Evolutionary conservation across 2,329 filamentous ascomycete species (phyloP).

Genomic region (Mycogone perniciosa): DNA sequence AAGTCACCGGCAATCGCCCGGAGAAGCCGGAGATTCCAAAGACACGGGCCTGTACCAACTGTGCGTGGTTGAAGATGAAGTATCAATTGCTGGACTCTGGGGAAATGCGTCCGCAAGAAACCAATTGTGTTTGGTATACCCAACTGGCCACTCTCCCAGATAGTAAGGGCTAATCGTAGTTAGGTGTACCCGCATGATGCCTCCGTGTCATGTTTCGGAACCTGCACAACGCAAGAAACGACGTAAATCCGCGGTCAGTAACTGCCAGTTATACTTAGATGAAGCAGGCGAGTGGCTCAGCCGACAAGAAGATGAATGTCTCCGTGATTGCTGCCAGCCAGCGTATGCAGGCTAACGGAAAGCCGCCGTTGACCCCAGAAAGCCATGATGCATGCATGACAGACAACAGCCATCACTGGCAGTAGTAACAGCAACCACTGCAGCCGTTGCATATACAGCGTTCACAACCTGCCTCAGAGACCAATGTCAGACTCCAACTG

Average conservation of each 20-base stretch:
- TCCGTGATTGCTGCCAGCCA: slow-evolving; percentile 29
- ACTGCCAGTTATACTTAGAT: neutral
- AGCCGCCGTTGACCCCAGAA: slow-evolving; percentile 14
- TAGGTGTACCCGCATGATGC: slow-evolving; percentile 30
- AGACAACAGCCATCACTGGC: neutral
- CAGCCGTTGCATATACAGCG: neutral
- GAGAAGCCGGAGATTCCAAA: slow-evolving; percentile 2
- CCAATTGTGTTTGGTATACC: slow-evolving; percentile 23
- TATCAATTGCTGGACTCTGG: slow-evolving; percentile 27
- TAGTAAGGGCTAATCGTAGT: neutral
- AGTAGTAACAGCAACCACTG: neutral
- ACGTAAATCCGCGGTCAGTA: slow-evolving; percentile 22
- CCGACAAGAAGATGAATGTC: slow-evolving; percentile 37
- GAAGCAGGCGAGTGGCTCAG: slow-evolving; percentile 30
- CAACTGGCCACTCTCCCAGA: neutral
- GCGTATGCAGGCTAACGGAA: slow-evolving; percentile 17
- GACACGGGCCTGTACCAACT: slow-evolving; percentile 27
- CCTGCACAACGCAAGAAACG: slow-evolving; percentile 28
- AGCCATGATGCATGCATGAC: slow-evolving; percentile 1
- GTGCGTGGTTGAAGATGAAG: slow-evolving; percentile 32
- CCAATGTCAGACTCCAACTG: neutral
- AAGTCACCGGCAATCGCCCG: neutral
- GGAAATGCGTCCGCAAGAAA: slow-evolving; percentile 13
- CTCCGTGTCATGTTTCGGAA: slow-evolving; percentile 29
- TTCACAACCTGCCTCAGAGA: neutral